Base-by-base conservation (phyloP, 139 green algal species). In the Tetraselmis chui region DNA sequence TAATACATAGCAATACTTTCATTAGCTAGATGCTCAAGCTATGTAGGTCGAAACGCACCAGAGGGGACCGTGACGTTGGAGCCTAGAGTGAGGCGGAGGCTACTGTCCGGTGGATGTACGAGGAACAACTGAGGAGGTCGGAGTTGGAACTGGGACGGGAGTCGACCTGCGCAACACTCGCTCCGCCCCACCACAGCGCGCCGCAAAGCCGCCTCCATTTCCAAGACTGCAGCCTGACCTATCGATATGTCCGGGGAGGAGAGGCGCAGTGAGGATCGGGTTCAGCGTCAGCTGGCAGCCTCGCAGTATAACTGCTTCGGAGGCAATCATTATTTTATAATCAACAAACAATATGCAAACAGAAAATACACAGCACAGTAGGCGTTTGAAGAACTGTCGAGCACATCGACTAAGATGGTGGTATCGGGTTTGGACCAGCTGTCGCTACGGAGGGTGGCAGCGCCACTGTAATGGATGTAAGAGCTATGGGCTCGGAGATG, bases 401-500 rank as follows among this genome's bases (percentile, higher is more conserved):
- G 2, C 28, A n/a, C 76, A 27, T 30, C 2, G 2, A 30, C 27
- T 28, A 31, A n/a, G 77, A 30, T 81, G 78, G 30, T 32, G 75
- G 32, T 24, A 32, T 0, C 31, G 30, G 1, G 11, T 29, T 24
- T 31, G 31, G 59, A 24, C 29, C 32, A 2, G 45, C 67, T 2
- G 59, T 30, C 2, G 74, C 26, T 30, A 28, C 58, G 30, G 76
- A 1, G 27, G 29, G 80, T 32, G 79, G 84, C 2, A 82, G 45
- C 23, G 80, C 80, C 27, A 95, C 79, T 0, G 84, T 85, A 32
- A 97, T 22, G 1, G 78, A 76, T 31, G 75, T 2, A 24, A 96
- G 78, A 76, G 82, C 81, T n/a, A 98, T 82, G 0, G 95, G 94
- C 1, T 59, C 75, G 0, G 30, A 59, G 75, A 98, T 81, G 2